A percentile compares a stretch with the other conserved stretches of the same genome.
phyloP scores from a whole-genome alignment of 1,284 basidiomycete genomes.

The Apiotrichum domesticum region DNA sequence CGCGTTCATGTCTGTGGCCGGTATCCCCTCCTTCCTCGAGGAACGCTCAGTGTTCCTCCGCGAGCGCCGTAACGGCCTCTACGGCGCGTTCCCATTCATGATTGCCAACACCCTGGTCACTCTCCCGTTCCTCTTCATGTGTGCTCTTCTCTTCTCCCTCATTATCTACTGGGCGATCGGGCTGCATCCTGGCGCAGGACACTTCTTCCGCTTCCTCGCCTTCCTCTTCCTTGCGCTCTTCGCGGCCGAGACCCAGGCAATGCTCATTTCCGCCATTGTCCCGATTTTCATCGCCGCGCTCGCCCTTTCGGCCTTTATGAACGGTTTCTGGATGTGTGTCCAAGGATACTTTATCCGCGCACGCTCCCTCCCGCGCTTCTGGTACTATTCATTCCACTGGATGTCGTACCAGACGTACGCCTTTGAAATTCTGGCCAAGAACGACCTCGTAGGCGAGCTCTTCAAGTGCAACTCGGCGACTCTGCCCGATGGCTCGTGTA shows the following conservation, averaged over 20 bases:
- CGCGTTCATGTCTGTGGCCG: conserved; percentile 52
- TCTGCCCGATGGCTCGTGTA: conserved; percentile 9
- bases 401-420: conserved; percentile 51
- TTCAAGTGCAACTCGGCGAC: conserved; percentile 47
- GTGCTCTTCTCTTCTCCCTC: conserved; percentile 29
- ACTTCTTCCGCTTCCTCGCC: conserved; percentile 56
- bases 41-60: conserved; percentile 45
- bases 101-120: conserved; percentile 40
- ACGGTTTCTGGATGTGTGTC: conserved; percentile 60
- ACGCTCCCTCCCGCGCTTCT: conserved; percentile 15
- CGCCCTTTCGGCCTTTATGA: conserved; percentile 54
- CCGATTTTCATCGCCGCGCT: conserved; percentile 61
- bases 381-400: conserved; percentile 14
- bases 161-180: conserved; percentile 27
- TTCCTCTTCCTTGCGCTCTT: conserved; percentile 57
- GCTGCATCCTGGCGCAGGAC: conserved; percentile 11
- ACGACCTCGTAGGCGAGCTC: conserved; percentile 53
- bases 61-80: conserved; percentile 34
- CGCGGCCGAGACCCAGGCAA: conserved; percentile 55
- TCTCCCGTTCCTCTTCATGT: conserved; percentile 44
- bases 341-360: conserved; percentile 21
- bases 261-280: conserved; percentile 53
- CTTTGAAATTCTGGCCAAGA: conserved; percentile 48
- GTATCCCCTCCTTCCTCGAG: conserved; percentile 41
- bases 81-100: conserved; percentile 35